Evolutionary conservation across 768 basidiomycete species (phyloP).

Genomic region (Termitomyces sp.): DNA sequence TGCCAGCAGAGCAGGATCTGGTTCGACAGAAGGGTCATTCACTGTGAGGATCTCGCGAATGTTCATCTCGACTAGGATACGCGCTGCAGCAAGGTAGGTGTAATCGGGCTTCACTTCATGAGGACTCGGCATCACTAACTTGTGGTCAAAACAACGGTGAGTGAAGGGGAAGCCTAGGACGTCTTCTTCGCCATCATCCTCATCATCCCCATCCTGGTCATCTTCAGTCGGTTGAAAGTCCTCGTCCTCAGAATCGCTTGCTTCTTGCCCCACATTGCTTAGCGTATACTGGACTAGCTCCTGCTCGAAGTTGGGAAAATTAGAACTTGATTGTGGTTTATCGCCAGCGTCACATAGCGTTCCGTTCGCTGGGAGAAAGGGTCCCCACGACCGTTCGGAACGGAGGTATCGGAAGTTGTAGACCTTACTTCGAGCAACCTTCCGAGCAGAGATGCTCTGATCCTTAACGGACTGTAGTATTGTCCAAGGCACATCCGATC

Average conservation of each 20-base stretch:
- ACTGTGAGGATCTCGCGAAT: conserved; percentile 30
- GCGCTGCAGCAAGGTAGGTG: conserved; percentile 42
- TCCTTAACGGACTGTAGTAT: background rate
- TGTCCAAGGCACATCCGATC: background rate
- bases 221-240: conserved; percentile 10
- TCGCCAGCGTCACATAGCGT: background rate
- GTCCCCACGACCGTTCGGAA: conserved; percentile 27
- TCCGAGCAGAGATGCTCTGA: conserved; percentile 18
- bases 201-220: conserved; percentile 11
- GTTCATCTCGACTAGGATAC: conserved; percentile 47
- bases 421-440: conserved; percentile 25
- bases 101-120: conserved; percentile 39
- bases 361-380: conserved; percentile 22
- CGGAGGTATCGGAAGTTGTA: conserved; percentile 30
- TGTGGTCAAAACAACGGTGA: conserved; percentile 10
- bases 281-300: conserved; percentile 10
- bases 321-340: background rate
- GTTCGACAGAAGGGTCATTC: background rate
- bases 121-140: conserved; percentile 15
- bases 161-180: conserved; percentile 11
- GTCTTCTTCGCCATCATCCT: conserved; percentile 8
- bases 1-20: background rate
- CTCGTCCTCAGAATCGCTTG: conserved; percentile 11
- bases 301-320: conserved; percentile 11
- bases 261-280: conserved; percentile 2